Base-by-base conservation (phyloP, 2,329 filamentous ascomycete genomes). In the Cladosporium halotolerans region DNA sequence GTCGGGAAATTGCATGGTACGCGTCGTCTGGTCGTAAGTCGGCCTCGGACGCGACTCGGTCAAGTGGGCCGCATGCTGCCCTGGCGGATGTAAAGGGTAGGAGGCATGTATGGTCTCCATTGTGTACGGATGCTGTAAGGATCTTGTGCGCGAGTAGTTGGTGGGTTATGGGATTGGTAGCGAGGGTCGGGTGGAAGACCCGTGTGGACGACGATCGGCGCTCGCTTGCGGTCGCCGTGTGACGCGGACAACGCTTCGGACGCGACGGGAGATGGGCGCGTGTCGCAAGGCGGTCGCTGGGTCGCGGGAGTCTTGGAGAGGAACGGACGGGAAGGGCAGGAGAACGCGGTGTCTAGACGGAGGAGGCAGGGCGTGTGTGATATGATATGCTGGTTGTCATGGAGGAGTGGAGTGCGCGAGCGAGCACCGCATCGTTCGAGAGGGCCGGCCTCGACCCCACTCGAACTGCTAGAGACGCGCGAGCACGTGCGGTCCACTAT, bases 21-120 rank as follows among this genome's bases (percentile, higher is more conserved):
- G 63, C 63, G 62, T 64, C 56, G 58, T 41, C 45, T 58, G 51
- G 33, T 55, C 52, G 45, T 52, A 47, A 31, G 41, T 43, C 19
- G 44, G 54, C 44, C 42, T 50, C 45, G 47, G 53, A 19, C 43
- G 54, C 41, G 42, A 42, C 38, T 38, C 45, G 44, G 42, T 8
- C 43, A 42, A 36, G 36, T 34, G 55, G 16, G 48, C 9, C 16
- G 48, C 31, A 40, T 42, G 48, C 23, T 32, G 39, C 7, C 46
- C 18, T 11, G 38, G 47, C 57, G 58, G 19, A 56, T 40, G 45
- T 56, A 57, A 13, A 52, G 53, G 23, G 53, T 56, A 36, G 46
- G 55, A 13, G 54, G 55, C 36, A 55, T 57, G 39, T 45, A 57
- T 52, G 40, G 55, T 56, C 55, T 57, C 55, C 53, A 57, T 57